phyloP scores from a whole-genome alignment of 306 rosid genomes.

The Quercus rubra region DNA sequence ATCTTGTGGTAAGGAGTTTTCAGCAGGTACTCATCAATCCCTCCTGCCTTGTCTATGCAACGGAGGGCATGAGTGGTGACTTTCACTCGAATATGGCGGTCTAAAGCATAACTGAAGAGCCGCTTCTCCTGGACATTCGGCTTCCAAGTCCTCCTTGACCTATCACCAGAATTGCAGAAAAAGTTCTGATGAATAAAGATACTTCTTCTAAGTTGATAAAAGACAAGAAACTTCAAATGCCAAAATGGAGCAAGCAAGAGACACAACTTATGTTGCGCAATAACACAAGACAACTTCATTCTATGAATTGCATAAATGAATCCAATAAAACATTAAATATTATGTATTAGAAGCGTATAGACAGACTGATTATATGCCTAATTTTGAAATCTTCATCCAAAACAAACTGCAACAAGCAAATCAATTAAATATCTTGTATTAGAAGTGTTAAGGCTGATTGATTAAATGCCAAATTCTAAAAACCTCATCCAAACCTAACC shows the following conservation, averaged over 20 bases:
- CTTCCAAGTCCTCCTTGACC: conserved; percentile 89
- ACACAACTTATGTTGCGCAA: neutral
- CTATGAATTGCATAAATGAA: neutral
- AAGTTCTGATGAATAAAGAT: conserved; percentile 16
- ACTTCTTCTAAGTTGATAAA: neutral
- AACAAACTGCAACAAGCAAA: neutral
- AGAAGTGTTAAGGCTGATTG: too few species aligned
- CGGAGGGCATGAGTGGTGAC: conserved; percentile 91
- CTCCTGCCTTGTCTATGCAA: conserved; percentile 93
- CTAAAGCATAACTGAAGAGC: conserved; percentile 85
- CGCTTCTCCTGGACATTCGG: conserved; percentile 93
- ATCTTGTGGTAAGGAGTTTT: conserved; percentile 88
- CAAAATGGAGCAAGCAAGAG: conserved; percentile 12
- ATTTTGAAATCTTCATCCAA: neutral
- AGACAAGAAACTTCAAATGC: conserved; percentile 10
- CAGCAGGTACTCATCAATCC: conserved; percentile 89
- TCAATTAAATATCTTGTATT: neutral
- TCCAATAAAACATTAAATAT: neutral
- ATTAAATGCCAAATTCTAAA: neutral
- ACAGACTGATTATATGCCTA: neutral
- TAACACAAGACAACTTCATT: neutral
- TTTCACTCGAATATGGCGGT: conserved; percentile 81
- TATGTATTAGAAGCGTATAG: neutral
- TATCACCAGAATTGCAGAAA: conserved; percentile 31
- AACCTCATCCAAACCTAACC: neutral